Conservation (phyloP, 2,329 filamentous ascomycete genomes). For the Sclerotinia nivalis region DNA sequence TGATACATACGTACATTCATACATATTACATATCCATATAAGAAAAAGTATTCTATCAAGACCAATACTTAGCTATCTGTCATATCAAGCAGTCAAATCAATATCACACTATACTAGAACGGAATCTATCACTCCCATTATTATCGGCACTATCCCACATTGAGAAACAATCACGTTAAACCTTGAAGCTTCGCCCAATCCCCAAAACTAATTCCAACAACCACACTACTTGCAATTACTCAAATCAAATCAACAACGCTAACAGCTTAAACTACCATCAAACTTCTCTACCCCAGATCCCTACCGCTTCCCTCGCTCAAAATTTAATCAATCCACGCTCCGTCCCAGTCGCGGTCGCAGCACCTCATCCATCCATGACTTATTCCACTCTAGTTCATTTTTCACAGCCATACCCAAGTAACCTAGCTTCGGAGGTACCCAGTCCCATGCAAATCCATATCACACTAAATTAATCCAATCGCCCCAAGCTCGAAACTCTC, state of each 20-base stretch:
- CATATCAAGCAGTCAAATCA: conserved; percentile 1
- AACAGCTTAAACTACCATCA: no score
- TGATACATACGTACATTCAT: neutral
- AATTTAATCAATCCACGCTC: conserved; percentile 6
- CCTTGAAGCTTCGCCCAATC: neutral
- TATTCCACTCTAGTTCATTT: neutral
- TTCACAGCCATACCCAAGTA: neutral
- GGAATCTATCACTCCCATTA: conserved; percentile 1
- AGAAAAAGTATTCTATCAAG: neutral
- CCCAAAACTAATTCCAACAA: neutral
- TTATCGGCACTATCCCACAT: neutral
- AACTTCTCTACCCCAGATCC: conserved; percentile 8
- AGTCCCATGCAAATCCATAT: neutral
- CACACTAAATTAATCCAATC: conserved; percentile 6
- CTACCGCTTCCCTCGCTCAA: conserved; percentile 3
- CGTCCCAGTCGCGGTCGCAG: neutral
- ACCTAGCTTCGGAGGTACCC: neutral
- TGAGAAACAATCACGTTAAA: conserved; percentile 1
- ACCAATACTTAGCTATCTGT: neutral
- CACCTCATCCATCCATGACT: neutral
- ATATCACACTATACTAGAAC: conserved; percentile 7
- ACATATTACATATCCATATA: neutral
- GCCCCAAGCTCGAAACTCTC: conserved; percentile 3
- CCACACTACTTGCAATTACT: neutral
- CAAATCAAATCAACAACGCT: neutral